Evolutionary conservation across 768 basidiomycete genomes (phyloP).

Genomic region (Leccinum sublutescens): DNA sequence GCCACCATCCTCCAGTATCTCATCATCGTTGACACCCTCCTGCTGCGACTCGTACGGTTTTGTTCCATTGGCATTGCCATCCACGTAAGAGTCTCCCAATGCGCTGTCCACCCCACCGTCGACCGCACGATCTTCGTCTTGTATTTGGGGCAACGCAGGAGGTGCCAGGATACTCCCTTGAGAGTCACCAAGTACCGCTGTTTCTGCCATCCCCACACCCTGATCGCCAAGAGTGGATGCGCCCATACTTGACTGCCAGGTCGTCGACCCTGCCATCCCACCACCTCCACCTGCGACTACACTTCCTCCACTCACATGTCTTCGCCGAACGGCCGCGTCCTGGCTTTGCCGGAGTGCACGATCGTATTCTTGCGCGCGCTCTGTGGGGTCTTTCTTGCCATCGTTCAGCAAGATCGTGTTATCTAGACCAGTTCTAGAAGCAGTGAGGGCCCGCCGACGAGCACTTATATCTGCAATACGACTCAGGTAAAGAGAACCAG

Average conservation of each 20-base stretch:
- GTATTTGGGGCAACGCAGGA: constrained; percentile 24
- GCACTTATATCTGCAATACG: constrained; percentile 73
- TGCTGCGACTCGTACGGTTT: constrained; percentile 40
- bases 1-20: constrained; percentile 72
- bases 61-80: constrained; percentile 49
- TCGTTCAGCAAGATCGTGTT: constrained; percentile 30
- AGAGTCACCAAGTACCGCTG: constrained; percentile 74
- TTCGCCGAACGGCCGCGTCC: constrained; percentile 45
- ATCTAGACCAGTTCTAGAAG: constrained; percentile 30
- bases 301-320: constrained; percentile 29
- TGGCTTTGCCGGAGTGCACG: constrained; percentile 72
- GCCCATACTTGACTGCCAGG: constrained; percentile 43
- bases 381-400: constrained; percentile 40
- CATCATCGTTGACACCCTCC: constrained; percentile 57
- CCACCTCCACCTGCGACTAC: constrained; percentile 43
- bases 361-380: constrained; percentile 73
- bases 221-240: constrained; percentile 40
- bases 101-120: constrained; percentile 61
- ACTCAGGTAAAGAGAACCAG: constrained; percentile 86
- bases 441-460: constrained; percentile 34
- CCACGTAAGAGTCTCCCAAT: constrained; percentile 71
- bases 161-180: constrained; percentile 49
- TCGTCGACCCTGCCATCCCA: constrained; percentile 47
- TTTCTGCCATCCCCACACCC: constrained; percentile 58
- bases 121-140: constrained; percentile 45